Evolutionary conservation across 2,329 filamentous ascomycete genomes (phyloP), one percentile per base, ranked within the genome.

Genomic region (Penicillium sp.): DNA sequence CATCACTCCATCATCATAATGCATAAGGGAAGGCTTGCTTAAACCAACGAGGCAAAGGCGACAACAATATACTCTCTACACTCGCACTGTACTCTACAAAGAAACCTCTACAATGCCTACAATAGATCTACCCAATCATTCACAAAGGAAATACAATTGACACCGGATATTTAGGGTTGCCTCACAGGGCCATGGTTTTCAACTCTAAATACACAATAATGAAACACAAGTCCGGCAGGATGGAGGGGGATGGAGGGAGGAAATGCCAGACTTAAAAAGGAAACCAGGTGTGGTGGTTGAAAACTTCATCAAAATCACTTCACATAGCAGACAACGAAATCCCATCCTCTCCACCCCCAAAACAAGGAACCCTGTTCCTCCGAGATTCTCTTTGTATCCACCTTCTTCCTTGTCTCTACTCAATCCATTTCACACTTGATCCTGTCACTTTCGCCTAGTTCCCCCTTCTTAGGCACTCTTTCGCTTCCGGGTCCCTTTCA

Each of bases 181-280:
- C 59, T 62, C 57, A 51, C 42, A 56, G 56, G 68, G 68, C 70
- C 67, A 70, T 70, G 68, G 67, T 70, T 72, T 70, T 68, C 59
- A 68, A 69, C 67, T 71, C 71, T 73, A 73, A 70, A 72, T 72
- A 70, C 70, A 69, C 69, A 72, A 70, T 72, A 71, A 66, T 71
- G 66, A 70, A 69, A 72, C 70, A 72, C 66, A 68, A 67, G 66
- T 60, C 65, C 53, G 63, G 58, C 55, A 45, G 58, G 55, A 52
- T 56, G 56, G 53, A 49, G 52, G 51, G 55, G 58, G 58, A n/a
- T 34, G 33, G 10, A 10, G 24, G 24, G 10, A 19, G 19, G 21
- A 24, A 24, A 14, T 18, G 63, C 66, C 58, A 59, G 64, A 54
- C 66, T 69, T 69, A 59, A n/a, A n/a, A n/a, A 56, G 59, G 61